Percentiles rank a stretch among this genome's conserved stretches.
Evolutionary conservation across 75 land plant genomes (phyloP).

Genomic region (Cryptomeria japonica): DNA sequence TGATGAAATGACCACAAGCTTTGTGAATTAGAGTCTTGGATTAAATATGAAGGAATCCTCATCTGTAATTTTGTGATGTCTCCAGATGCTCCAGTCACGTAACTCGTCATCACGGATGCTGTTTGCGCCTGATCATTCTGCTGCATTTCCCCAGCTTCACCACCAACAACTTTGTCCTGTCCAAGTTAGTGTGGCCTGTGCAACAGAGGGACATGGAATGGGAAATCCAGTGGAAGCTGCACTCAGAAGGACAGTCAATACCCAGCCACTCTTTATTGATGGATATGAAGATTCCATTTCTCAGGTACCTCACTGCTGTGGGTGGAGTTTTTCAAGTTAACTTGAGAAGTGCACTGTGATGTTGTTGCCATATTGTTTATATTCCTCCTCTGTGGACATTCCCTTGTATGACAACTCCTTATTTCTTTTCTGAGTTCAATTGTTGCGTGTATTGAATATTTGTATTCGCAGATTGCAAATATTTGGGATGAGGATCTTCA

Average conservation of each 20-base stretch:
- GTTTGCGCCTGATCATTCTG: slow-evolving; percentile 27
- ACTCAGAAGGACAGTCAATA: slow-evolving; percentile 21
- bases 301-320: slow-evolving; percentile 37
- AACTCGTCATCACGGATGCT: slow-evolving; percentile 23
- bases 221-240: slow-evolving; percentile 28
- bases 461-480: slow-evolving; percentile 40
- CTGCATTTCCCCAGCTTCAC: slow-evolving; percentile 24
- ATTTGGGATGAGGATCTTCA: slow-evolving; percentile 81
- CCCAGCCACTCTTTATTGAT: slow-evolving; percentile 40
- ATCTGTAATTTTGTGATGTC: not conserved
- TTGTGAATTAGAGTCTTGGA: not conserved
- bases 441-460: not conserved
- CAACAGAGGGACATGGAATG: slow-evolving; percentile 21
- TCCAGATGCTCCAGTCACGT: slow-evolving; percentile 39
- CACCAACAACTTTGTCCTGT: slow-evolving; percentile 30
- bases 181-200: slow-evolving; percentile 13
- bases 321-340: not conserved
- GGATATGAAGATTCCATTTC: slow-evolving; percentile 40
- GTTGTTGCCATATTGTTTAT: not conserved
- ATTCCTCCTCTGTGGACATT: not conserved
- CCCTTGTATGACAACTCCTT: not conserved
- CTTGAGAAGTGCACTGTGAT: not conserved
- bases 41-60: not conserved
- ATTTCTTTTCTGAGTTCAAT: not conserved
- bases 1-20: not conserved